phyloP scores from a whole-genome alignment of 805 yeast species.

The Pichia paraexigua region DNA sequence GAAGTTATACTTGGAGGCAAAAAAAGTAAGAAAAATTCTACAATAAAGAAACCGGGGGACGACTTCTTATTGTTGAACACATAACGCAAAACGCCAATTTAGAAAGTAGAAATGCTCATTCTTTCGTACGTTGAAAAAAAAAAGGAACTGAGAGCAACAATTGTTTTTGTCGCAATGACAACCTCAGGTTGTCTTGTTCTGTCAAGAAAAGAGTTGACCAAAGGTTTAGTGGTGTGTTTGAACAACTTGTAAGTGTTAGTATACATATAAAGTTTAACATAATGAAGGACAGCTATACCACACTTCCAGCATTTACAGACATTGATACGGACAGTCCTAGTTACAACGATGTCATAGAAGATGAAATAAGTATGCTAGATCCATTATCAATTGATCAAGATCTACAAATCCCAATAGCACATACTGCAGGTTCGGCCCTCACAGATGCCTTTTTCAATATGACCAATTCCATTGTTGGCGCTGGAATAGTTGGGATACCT shows the following conservation, averaged over 20 bases:
- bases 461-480: slow-evolving; percentile 93
- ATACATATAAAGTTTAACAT: not conserved
- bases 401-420: not conserved
- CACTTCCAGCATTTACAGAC: not conserved
- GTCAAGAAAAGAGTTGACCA: not conserved
- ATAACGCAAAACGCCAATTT: not conserved
- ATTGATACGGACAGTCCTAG: not conserved
- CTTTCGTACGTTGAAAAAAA: not conserved
- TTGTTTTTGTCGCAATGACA: not conserved
- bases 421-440: slow-evolving; percentile 38
- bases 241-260: not conserved
- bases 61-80: not conserved
- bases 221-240: not conserved
- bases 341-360: slow-evolving; percentile 12
- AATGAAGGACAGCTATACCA: not conserved
- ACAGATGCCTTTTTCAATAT: slow-evolving; percentile 93
- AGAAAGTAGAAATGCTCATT: not conserved
- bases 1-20: not conserved
- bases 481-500: slow-evolving; percentile 93
- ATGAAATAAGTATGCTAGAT: slow-evolving; percentile 9
- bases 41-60: not conserved
- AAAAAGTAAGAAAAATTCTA: too few relatives aligned
- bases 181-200: not conserved
- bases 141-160: not conserved
- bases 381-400: slow-evolving; percentile 6